Evolutionary conservation across 164 flowering plant species (phyloP).

Genomic region (Sedum album): DNA sequence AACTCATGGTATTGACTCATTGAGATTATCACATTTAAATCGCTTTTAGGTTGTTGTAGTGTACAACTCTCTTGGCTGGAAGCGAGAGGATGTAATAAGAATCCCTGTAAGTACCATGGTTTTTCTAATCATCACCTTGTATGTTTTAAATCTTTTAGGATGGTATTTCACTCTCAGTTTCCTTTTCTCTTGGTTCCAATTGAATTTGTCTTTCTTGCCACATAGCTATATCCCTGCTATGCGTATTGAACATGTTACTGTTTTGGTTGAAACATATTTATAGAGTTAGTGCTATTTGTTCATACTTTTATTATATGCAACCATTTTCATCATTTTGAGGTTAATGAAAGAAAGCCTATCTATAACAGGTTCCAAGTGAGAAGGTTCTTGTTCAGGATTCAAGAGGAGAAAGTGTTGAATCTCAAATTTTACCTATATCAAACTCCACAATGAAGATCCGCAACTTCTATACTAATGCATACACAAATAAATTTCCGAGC

Average conservation of each 20-base stretch:
- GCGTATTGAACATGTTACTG: neutral
- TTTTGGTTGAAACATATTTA: neutral
- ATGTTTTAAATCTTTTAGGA: too few species aligned
- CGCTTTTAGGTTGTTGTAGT: conserved; percentile 53
- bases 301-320: neutral
- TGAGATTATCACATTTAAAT: conserved; percentile 1
- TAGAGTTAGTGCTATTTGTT: neutral
- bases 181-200: neutral
- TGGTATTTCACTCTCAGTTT: neutral
- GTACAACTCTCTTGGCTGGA: conserved; percentile 94
- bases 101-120: conserved; percentile 63
- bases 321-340: neutral
- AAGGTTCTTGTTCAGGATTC: conserved; percentile 56
- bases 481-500: conserved; percentile 43
- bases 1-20: neutral
- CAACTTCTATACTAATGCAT: conserved; percentile 55
- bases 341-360: conserved; percentile 10
- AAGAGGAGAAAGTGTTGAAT: conserved; percentile 50
- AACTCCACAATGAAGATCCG: conserved; percentile 34
- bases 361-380: conserved; percentile 50
- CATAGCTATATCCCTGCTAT: neutral
- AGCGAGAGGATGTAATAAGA: conserved; percentile 61
- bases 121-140: too few species aligned
- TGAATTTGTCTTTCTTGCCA: neutral
- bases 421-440: conserved; percentile 59